phyloP scores from a whole-genome alignment of 495 filamentous ascomycete genomes.

The Daldinia concentrica region DNA sequence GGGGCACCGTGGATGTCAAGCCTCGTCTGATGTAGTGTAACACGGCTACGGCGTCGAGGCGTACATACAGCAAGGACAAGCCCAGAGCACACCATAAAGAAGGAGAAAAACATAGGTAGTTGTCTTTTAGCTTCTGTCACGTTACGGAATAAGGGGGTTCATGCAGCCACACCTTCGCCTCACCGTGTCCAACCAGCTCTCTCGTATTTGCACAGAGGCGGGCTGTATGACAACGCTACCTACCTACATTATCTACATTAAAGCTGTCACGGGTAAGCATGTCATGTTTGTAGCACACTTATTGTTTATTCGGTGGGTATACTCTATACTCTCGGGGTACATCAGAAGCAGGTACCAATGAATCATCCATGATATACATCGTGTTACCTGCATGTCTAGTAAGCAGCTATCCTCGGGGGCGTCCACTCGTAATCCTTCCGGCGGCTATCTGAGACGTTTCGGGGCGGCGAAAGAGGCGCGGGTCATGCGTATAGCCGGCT shows the following conservation, averaged over 20 bases:
- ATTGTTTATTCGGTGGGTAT: background rate
- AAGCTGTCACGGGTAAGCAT: background rate
- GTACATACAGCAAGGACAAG: conserved; percentile 2
- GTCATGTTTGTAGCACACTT: background rate
- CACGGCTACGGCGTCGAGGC: background rate
- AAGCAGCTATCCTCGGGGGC: background rate
- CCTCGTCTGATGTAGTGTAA: conserved; percentile 16
- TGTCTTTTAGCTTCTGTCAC: background rate
- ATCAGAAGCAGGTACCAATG: background rate
- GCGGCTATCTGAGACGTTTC: background rate
- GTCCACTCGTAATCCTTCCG: background rate
- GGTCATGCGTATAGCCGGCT: background rate
- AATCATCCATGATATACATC: background rate
- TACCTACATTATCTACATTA: too few species aligned
- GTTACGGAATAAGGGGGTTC: background rate
- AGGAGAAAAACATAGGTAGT: background rate
- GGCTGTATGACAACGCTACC: background rate
- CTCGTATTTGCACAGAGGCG: background rate
- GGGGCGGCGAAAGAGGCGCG: conserved; percentile 9
- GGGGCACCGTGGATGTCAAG: background rate
- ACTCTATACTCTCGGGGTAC: background rate
- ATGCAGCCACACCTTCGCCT: background rate
- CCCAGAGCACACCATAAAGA: background rate
- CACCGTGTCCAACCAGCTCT: background rate
- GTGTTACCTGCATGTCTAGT: background rate